These are phyloP conservation scores for Borovskyia barvae DNA, from an alignment of 208 protist species.

Conservation along the genomic window DNA sequence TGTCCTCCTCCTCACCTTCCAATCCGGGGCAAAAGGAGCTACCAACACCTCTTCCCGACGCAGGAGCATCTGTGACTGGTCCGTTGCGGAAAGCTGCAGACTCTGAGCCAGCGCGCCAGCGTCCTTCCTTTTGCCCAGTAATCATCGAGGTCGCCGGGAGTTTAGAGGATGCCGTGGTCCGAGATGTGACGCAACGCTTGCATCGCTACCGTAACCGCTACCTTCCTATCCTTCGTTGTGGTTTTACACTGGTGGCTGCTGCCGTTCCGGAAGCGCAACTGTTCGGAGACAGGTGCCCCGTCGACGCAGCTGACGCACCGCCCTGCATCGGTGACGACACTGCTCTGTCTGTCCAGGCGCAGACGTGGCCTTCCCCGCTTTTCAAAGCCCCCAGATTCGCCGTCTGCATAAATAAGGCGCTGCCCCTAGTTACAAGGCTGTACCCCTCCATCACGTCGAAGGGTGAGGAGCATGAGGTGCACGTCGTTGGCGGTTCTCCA, in stretches of 20 bases:
- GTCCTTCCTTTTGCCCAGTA: background rate
- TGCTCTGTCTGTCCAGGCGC: background rate
- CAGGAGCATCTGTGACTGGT: too few species aligned
- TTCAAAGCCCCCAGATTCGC: conserved; percentile 18
- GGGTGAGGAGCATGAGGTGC: too few species aligned
- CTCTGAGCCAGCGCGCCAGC: background rate
- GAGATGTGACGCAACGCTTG: conserved; percentile 33
- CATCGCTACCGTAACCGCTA: conserved; percentile 70
- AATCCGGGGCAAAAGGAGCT: too few species aligned
- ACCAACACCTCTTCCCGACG: too few species aligned
- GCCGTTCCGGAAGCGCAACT: conserved; percentile 32
- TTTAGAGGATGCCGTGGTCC: conserved; percentile 38
- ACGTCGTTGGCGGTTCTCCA: too few species aligned
- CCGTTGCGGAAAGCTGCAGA: too few species aligned
- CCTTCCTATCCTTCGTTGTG: conserved; percentile 50
- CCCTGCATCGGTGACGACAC: background rate
- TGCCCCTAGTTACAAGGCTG: conserved; percentile 27
- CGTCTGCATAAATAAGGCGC: conserved; percentile 25
- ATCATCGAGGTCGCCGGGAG: conserved; percentile 49
- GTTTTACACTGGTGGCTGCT: conserved; percentile 42
- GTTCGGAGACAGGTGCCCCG: conserved; percentile 24
- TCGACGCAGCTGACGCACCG: background rate
- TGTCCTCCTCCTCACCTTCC: too few species aligned
- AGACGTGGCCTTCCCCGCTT: background rate
- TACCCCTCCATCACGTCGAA: background rate